These are phyloP conservation scores for Entelexis paramagnoliae DNA, from an alignment of 1,139 yeast genomes.

Conservation along the genomic window DNA sequence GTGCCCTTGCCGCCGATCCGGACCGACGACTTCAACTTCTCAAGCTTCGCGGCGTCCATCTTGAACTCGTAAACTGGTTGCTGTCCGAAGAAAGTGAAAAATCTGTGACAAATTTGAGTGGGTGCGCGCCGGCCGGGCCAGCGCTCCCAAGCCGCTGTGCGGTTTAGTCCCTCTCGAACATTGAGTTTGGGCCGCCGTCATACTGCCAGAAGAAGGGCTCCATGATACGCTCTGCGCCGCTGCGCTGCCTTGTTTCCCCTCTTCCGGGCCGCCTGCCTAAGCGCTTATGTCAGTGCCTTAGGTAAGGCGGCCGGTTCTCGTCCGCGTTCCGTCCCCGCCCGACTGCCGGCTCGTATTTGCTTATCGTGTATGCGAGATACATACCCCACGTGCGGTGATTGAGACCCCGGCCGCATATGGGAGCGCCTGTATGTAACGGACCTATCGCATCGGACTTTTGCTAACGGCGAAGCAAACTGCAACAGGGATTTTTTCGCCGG, in stretches of 20 bases:
- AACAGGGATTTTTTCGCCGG: no score
- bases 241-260: no score
- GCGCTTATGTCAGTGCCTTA: no score
- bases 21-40: constrained; percentile 34
- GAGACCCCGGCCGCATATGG: background rate
- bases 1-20: constrained; percentile 41
- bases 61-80: constrained; percentile 1
- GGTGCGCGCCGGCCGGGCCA: background rate
- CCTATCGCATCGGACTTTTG: background rate
- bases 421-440: background rate
- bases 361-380: constrained; percentile 9
- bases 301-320: no score
- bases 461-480: no score
- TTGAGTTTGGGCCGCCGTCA: no score
- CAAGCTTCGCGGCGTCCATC: constrained; percentile 36
- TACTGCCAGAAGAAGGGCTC: no score
- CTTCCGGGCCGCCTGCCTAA: no score
- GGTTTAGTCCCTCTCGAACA: background rate
- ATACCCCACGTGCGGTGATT: background rate
- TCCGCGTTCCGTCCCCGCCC: background rate
- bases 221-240: no score
- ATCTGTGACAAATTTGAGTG: constrained; percentile 20
- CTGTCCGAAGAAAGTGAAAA: constrained; percentile 10
- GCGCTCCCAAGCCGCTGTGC: background rate
- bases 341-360: background rate